Evolutionary conservation across 1,139 yeast genomes (phyloP).

Genomic region (Taphrina sp.): DNA sequence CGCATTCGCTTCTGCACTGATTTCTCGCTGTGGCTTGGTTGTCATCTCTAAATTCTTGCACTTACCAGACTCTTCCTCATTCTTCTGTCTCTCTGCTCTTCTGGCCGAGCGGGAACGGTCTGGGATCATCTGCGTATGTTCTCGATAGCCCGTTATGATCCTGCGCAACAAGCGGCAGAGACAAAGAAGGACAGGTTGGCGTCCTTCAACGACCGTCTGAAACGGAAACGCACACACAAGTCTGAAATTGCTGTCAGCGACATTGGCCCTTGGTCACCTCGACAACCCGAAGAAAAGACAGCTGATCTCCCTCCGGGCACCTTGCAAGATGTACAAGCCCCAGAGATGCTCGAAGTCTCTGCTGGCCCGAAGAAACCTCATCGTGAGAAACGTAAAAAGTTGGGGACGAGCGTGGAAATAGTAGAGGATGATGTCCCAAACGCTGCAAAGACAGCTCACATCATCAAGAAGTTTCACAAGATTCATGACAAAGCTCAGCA

Average conservation of each 20-base stretch:
- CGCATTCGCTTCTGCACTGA: too few species aligned
- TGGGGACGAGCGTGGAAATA: background rate
- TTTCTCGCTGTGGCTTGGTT: too few species aligned
- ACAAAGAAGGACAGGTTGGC: conserved; percentile 2
- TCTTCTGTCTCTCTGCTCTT: background rate
- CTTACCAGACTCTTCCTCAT: too few species aligned
- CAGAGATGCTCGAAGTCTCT: too few species aligned
- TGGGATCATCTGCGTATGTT: too few species aligned
- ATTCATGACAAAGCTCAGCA: background rate
- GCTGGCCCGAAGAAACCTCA: conserved; percentile 3
- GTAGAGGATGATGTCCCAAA: background rate
- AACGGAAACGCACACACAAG: conserved; percentile 1
- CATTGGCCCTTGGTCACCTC: too few species aligned
- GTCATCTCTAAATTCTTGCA: too few species aligned
- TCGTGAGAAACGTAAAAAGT: conserved; percentile 14
- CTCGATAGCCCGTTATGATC: conserved; percentile 8
- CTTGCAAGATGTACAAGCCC: too few species aligned
- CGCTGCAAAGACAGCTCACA: conserved; percentile 1
- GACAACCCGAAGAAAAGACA: too few species aligned
- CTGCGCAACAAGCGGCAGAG: background rate
- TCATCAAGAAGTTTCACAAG: conserved; percentile 15
- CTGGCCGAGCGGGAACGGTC: too few species aligned
- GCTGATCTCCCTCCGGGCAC: too few species aligned
- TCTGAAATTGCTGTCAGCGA: too few species aligned
- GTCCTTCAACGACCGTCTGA: conserved; percentile 9